A percentile compares a stretch with the other conserved stretches of the same genome.
phyloP scores from a whole-genome alignment of 1,284 basidiomycete species.

The Ustilago crameri region DNA sequence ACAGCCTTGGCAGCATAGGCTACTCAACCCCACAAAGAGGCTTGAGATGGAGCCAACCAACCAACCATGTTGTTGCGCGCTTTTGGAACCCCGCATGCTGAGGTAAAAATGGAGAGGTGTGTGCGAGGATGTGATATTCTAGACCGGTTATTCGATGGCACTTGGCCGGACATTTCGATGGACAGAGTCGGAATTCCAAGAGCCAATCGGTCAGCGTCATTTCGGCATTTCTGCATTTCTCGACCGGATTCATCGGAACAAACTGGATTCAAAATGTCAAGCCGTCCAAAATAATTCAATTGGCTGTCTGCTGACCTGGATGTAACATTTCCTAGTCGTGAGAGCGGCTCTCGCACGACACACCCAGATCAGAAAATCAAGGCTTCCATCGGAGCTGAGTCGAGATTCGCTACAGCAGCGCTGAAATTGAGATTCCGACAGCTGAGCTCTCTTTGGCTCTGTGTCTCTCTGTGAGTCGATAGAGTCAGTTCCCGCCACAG shows the following conservation, averaged over 20 bases:
- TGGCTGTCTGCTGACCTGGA: too few relatives aligned
- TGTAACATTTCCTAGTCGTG: too few relatives aligned
- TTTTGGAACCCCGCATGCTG: conserved; percentile 17
- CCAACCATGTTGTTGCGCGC: not conserved
- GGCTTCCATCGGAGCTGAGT: conserved; percentile 25
- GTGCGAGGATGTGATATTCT: not conserved
- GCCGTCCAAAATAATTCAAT: too few relatives aligned
- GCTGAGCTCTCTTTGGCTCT: too few relatives aligned
- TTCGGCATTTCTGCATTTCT: too few relatives aligned
- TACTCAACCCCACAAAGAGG: conserved; percentile 1
- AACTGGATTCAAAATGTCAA: too few relatives aligned
- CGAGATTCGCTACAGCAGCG: not conserved
- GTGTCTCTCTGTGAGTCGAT: too few relatives aligned
- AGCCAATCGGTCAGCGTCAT: conserved; percentile 27
- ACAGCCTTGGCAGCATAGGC: not conserved
- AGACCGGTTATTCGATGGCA: conserved; percentile 22
- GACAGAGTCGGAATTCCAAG: not conserved
- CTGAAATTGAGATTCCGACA: not conserved
- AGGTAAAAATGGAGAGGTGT: conserved; percentile 15
- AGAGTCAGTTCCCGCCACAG: too few relatives aligned
- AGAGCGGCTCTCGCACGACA: too few relatives aligned
- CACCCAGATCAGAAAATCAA: too few relatives aligned
- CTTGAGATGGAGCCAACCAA: not conserved
- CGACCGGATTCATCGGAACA: conserved; percentile 30
- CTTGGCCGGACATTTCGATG: conserved; percentile 3